A percentile compares a stretch with the other conserved stretches of the same genome.
Conservation (phyloP, 768 basidiomycete species). For the Leccinum subgranulosum region DNA sequence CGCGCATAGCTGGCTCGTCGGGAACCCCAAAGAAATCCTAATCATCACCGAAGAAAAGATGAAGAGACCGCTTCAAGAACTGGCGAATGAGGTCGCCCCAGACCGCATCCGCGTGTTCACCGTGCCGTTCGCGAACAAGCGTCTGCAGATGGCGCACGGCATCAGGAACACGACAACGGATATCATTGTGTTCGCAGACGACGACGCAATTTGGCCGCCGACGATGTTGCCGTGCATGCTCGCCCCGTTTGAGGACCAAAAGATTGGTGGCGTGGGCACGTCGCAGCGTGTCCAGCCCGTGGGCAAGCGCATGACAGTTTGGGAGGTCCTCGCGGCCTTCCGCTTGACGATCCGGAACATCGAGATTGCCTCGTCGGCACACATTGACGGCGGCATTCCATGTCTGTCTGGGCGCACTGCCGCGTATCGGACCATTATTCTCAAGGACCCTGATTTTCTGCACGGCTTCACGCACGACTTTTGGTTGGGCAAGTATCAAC, state of each 20-base stretch:
- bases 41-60: slow-evolving; percentile 86
- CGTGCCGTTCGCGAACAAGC: slow-evolving; percentile 91
- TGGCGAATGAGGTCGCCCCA: slow-evolving; percentile 85
- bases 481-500: slow-evolving; percentile 92
- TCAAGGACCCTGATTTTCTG: slow-evolving; percentile 92
- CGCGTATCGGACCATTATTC: slow-evolving; percentile 89
- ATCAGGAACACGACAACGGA: slow-evolving; percentile 89
- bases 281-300: slow-evolving; percentile 84
- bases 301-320: slow-evolving; percentile 80
- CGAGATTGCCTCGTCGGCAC: slow-evolving; percentile 84
- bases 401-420: slow-evolving; percentile 93
- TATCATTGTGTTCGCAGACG: slow-evolving; percentile 93
- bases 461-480: slow-evolving; percentile 93
- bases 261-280: slow-evolving; percentile 89
- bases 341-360: slow-evolving; percentile 92
- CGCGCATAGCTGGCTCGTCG: slow-evolving; percentile 87
- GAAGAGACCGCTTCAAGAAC: slow-evolving; percentile 82
- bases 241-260: slow-evolving; percentile 93
- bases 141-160: slow-evolving; percentile 90
- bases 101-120: slow-evolving; percentile 82
- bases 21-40: slow-evolving; percentile 82
- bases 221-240: slow-evolving; percentile 86
- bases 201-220: slow-evolving; percentile 95
- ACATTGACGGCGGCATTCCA: slow-evolving; percentile 90
- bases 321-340: slow-evolving; percentile 94